Base-by-base conservation (phyloP, 2,329 filamentous ascomycete genomes). In the Chrysosporium keratinophilum region DNA sequence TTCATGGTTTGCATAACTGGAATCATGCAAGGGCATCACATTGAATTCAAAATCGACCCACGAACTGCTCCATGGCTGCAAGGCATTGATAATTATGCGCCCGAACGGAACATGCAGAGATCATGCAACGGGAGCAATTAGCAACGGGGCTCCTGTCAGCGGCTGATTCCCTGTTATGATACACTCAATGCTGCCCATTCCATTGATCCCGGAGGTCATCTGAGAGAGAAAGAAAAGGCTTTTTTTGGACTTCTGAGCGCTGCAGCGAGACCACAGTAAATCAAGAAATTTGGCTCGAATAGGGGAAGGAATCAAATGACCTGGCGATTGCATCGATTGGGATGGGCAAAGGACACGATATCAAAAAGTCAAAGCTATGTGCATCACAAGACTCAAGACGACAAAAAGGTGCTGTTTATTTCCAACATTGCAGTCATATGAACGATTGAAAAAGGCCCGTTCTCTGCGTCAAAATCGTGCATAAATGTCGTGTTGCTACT, bases 161-260 rank as follows among this genome's bases (percentile, higher is more conserved):
- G 6, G 33, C 20, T 40, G 50, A 28, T 3, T 4, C 7, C n/a
- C 39, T 46, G 43, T 17, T 39, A 46, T 19, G 31, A 40, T 45
- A 44, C 44, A 28, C 15, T 35, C 31, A 50, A 53, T 57, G 56
- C 53, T 54, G 54, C 54, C 56, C 53, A 51, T 57, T 56, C 56
- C 56, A 54, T 35, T 45, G 34, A 43, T 57, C 54, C 56, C 56
- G 56, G 33, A 33, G 50, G 28, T 54, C 35, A 54, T 15, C 51
- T 54, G 51, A 48, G 28, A 39, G 35, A 43, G 34, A 51, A 35
- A 51, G 5, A 14, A 40, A 50, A 34, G 33, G 23, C 14, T 47
- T 33, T 31, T 34, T 47, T 20, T 14, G 4, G n/a, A 34, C 17
- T 33, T 14, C 9, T 20, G 23, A 28, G n/a, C 40, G 15, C 28